These are phyloP conservation scores for Tricholoma sp. DNA, from an alignment of 768 basidiomycete species.

Conservation along the genomic window DNA sequence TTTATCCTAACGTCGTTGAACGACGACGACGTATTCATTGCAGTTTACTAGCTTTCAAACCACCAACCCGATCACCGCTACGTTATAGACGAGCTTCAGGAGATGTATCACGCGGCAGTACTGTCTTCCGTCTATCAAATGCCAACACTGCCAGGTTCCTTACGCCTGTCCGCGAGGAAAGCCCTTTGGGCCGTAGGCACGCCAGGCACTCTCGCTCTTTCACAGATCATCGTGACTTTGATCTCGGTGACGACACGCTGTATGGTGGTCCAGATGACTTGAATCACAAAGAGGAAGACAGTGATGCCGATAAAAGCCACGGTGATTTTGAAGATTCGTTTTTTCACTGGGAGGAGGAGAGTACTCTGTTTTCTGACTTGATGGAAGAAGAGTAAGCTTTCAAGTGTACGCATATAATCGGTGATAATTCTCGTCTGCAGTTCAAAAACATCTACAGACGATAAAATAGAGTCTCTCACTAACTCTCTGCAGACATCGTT, in stretches of 20 bases:
- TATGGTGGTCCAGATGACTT: slow-evolving; percentile 9
- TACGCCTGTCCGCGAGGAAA: neutral
- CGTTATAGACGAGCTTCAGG: neutral
- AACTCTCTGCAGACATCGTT: slow-evolving; percentile 41
- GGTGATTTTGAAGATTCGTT: slow-evolving; percentile 25
- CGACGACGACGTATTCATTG: neutral
- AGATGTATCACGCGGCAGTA: neutral
- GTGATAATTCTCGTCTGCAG: slow-evolving; percentile 13
- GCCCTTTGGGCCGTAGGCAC: neutral
- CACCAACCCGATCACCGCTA: neutral
- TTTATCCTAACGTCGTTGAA: neutral
- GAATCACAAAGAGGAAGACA: slow-evolving; percentile 8
- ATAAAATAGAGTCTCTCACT: slow-evolving; percentile 30
- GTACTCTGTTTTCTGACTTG: slow-evolving; percentile 45
- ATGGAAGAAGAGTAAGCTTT: slow-evolving; percentile 36
- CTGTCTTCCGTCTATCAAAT: neutral
- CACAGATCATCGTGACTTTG: slow-evolving; percentile 5
- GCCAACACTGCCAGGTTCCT: neutral
- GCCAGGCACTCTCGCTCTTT: neutral
- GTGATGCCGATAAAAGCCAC: slow-evolving; percentile 14
- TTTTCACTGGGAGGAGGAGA: slow-evolving; percentile 50
- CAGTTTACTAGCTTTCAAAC: neutral
- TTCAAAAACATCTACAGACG: slow-evolving; percentile 22
- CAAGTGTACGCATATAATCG: slow-evolving; percentile 13
- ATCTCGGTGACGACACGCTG: slow-evolving; percentile 14